Conservation (phyloP, 495 filamentous ascomycete species). For the Copromyces sp. region DNA sequence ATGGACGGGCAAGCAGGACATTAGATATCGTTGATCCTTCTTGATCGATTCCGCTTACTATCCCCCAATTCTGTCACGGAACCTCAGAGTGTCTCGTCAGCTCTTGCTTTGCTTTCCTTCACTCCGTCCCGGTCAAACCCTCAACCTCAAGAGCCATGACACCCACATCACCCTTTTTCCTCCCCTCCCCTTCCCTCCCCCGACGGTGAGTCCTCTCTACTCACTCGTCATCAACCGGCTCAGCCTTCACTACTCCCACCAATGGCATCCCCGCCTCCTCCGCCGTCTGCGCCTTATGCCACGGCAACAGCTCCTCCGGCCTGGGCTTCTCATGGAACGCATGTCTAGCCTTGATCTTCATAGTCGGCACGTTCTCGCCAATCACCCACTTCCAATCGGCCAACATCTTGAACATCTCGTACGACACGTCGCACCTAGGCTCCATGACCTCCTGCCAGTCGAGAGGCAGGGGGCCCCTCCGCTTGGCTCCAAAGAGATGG, state of each 20-base stretch:
- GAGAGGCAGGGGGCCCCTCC: constrained; percentile 4
- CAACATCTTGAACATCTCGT: constrained; percentile 16
- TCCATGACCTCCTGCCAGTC: constrained; percentile 13
- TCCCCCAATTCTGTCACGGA: neutral
- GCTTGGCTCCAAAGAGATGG: constrained; percentile 9
- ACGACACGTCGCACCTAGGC: constrained; percentile 1
- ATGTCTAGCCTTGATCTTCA: constrained; percentile 15
- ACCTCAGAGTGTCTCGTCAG: neutral
- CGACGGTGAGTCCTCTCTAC: neutral
- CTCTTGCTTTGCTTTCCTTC: neutral
- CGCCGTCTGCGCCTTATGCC: neutral
- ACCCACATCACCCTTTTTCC: neutral
- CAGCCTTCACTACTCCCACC: neutral
- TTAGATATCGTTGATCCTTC: neutral
- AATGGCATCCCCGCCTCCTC: neutral
- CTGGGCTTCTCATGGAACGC: constrained; percentile 16
- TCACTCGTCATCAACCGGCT: constrained; percentile 4
- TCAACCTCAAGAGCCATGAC: neutral
- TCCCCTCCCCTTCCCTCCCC: neutral
- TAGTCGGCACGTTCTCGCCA: constrained; percentile 14
- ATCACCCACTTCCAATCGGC: constrained; percentile 22
- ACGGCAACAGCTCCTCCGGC: neutral
- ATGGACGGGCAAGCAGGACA: neutral
- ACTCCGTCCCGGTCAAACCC: neutral
- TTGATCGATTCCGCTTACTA: too few relatives aligned